Conservation (phyloP, 1,139 yeast genomes). For the Magnusiomyces suaveolens region DNA sequence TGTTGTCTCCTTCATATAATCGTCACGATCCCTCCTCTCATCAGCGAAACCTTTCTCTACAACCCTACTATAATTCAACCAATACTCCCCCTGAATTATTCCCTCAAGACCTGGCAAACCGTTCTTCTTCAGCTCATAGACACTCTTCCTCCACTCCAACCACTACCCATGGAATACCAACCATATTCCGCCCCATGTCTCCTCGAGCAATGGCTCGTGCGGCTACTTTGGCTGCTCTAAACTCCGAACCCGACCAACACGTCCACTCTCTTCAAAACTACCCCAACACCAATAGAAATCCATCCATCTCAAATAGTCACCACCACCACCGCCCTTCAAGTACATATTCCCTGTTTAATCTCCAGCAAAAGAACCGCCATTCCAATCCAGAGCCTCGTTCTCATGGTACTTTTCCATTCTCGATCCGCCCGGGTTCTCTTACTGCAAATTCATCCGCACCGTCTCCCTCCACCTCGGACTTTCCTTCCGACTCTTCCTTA, state of each 20-base stretch:
- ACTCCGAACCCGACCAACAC: not conserved
- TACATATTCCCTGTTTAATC: no score
- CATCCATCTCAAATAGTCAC: no score
- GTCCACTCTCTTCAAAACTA: no score
- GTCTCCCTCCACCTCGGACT: no score
- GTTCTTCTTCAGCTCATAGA: not conserved
- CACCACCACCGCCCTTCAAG: no score
- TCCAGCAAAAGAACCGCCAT: no score
- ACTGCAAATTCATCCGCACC: no score
- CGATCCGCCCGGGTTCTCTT: no score
- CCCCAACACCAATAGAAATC: no score
- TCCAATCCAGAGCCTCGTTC: no score
- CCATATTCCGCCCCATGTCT: not conserved
- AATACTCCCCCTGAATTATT: not conserved
- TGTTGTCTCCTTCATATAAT: not conserved
- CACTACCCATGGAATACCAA: not conserved
- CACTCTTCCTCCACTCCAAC: not conserved
- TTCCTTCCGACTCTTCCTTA: no score
- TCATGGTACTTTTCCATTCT: no score
- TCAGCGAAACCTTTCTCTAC: conserved; percentile 11
- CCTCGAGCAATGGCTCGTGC: conserved; percentile 4
- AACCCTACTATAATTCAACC: conserved; percentile 11
- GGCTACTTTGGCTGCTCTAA: conserved; percentile 1
- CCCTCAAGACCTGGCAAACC: not conserved
- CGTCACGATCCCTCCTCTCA: conserved; percentile 1